Conservation (phyloP, 495 filamentous ascomycete genomes). For the Aspergillus mulundensis region DNA sequence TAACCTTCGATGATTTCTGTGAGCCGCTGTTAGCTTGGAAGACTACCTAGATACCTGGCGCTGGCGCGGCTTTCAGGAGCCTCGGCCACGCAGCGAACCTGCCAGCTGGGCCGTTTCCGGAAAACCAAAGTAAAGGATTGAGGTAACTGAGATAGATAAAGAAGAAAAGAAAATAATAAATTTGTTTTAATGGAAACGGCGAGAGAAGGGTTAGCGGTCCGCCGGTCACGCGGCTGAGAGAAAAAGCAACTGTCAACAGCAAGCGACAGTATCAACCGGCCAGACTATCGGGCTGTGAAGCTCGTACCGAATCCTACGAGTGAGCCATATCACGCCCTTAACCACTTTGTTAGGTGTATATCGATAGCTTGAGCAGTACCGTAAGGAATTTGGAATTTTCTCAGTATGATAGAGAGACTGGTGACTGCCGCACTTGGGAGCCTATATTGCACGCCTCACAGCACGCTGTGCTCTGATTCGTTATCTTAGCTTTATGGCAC, state of each 20-base stretch:
- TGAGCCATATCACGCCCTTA: slow-evolving; percentile 21
- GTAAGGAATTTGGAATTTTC: too few species aligned
- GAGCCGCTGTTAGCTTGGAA: neutral
- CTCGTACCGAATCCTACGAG: slow-evolving; percentile 12
- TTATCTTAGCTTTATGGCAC: neutral
- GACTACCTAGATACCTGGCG: neutral
- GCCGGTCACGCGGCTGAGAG: slow-evolving; percentile 15
- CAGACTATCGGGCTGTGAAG: neutral
- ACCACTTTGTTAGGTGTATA: neutral
- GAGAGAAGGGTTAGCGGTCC: slow-evolving; percentile 10
- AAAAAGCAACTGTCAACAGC: slow-evolving; percentile 13
- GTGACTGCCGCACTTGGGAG: too few species aligned
- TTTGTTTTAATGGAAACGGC: neutral
- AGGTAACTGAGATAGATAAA: slow-evolving; percentile 1
- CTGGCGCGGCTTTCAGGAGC: neutral
- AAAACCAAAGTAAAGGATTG: neutral
- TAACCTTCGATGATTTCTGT: too few species aligned
- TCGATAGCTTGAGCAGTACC: too few species aligned
- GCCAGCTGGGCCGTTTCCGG: neutral
- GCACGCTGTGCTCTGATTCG: neutral
- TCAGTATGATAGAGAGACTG: too few species aligned
- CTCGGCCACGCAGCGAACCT: neutral
- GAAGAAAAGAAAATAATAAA: neutral
- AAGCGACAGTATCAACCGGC: slow-evolving; percentile 3
- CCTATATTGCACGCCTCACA: neutral